A percentile compares a stretch with the other conserved stretches of the same genome.
Evolutionary conservation across 371 early-diverging fungal species (phyloP).

Genomic region (Lichtheimia corymbifera): DNA sequence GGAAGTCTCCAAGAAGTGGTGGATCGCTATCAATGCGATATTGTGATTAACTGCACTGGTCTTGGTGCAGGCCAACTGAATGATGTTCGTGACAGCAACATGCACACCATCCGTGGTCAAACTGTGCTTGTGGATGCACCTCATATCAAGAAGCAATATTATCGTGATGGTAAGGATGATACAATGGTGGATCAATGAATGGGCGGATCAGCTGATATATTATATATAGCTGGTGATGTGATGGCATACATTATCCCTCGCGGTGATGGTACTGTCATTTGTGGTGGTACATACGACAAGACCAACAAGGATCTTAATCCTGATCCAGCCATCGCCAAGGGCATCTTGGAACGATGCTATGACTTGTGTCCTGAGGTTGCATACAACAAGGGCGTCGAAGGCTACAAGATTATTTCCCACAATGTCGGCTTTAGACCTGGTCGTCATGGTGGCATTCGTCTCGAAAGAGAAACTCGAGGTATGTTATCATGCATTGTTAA

Average conservation of each 20-base stretch:
- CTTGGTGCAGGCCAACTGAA: conserved; percentile 59
- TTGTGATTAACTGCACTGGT: conserved; percentile 81
- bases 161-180: conserved; percentile 27
- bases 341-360: conserved; percentile 32
- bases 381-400: conserved; percentile 38
- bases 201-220: not conserved
- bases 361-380: conserved; percentile 39
- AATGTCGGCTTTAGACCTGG: conserved; percentile 77
- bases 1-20: conserved; percentile 57
- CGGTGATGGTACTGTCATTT: conserved; percentile 74
- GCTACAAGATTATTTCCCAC: conserved; percentile 61
- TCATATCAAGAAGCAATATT: conserved; percentile 53
- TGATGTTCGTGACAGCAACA: conserved; percentile 66
- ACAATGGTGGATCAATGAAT: not conserved
- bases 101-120: conserved; percentile 79
- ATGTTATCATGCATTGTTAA: conserved; percentile 18
- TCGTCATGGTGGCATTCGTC: conserved; percentile 69
- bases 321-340: conserved; percentile 34
- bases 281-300: conserved; percentile 57
- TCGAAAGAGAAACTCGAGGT: conserved; percentile 63
- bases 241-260: conserved; percentile 83
- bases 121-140: conserved; percentile 70
- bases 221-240: conserved; percentile 21
- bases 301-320: conserved; percentile 30
- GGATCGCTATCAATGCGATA: conserved; percentile 35